Evolutionary conservation across 1,284 basidiomycete species (phyloP).

Genomic region (Pyrrhoderma noxium): DNA sequence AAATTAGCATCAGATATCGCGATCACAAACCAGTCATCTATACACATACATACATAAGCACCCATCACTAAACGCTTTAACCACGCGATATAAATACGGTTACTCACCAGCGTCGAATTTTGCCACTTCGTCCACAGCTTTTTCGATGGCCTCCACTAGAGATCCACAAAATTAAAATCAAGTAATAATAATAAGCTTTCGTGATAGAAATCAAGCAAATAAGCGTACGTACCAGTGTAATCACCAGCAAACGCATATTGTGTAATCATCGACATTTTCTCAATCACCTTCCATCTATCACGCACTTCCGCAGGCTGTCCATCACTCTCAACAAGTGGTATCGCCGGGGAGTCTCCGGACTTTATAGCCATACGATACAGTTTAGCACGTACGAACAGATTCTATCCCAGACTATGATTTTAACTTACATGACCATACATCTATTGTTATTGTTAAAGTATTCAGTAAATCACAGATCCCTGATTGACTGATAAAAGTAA

Average conservation of each 20-base stretch:
- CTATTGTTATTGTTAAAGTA: conserved; percentile 26
- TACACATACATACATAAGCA: background rate
- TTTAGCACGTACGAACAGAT: conserved; percentile 1
- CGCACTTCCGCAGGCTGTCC: conserved; percentile 42
- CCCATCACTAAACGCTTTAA: background rate
- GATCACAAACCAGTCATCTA: conserved; percentile 65
- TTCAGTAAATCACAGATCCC: too few relatives aligned
- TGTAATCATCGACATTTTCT: conserved; percentile 61
- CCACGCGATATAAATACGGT: background rate
- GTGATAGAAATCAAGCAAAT: background rate
- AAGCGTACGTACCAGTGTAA: conserved; percentile 40
- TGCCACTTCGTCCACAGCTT: conserved; percentile 49
- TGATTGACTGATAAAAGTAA: conserved; percentile 9
- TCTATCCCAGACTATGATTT: background rate
- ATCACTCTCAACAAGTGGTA: conserved; percentile 42
- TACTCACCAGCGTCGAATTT: conserved; percentile 51
- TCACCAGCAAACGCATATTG: conserved; percentile 64
- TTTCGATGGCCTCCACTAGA: conserved; percentile 55
- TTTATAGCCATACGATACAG: too few relatives aligned
- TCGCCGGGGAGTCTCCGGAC: conserved; percentile 57
- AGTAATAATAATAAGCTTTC: background rate
- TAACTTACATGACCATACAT: conserved; percentile 57
- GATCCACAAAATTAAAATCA: conserved; percentile 7
- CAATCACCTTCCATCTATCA: conserved; percentile 56
- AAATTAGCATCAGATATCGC: conserved; percentile 66